Evolutionary conservation across 1,284 basidiomycete species (phyloP).

Genomic region (Golubevia sp.): DNA sequence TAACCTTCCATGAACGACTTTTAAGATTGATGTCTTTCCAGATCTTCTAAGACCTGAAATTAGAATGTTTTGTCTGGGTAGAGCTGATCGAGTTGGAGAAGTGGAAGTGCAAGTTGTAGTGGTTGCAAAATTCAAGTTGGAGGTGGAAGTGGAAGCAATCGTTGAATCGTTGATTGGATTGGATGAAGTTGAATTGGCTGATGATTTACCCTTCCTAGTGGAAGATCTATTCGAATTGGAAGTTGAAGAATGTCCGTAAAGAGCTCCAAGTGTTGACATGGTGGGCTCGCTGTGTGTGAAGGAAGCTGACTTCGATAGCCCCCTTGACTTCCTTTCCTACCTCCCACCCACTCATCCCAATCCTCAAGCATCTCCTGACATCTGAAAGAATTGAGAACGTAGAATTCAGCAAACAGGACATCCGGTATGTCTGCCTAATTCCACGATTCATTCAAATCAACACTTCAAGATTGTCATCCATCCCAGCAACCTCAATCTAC

Average conservation of each 20-base stretch:
- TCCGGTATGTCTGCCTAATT: too few relatives aligned
- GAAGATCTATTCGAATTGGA: background rate
- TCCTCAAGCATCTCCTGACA: too few relatives aligned
- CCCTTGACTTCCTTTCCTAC: too few relatives aligned
- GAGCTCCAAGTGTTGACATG: slow-evolving; percentile 11
- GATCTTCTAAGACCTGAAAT: slow-evolving; percentile 16
- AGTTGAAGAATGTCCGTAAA: slow-evolving; percentile 12
- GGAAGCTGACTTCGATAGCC: too few relatives aligned
- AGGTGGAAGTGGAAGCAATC: slow-evolving; percentile 14
- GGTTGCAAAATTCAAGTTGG: background rate
- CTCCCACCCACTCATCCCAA: too few relatives aligned
- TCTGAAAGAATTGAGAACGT: too few relatives aligned
- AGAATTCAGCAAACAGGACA: too few relatives aligned
- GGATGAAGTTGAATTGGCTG: background rate
- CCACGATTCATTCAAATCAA: too few relatives aligned
- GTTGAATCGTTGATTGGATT: slow-evolving; percentile 12
- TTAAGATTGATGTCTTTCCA: slow-evolving; percentile 47
- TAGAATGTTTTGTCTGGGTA: background rate
- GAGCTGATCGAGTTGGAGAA: background rate
- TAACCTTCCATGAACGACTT: slow-evolving; percentile 44
- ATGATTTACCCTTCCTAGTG: background rate
- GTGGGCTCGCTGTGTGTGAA: too few relatives aligned
- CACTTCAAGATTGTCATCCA: too few relatives aligned
- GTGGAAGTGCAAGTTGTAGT: background rate
- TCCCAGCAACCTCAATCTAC: too few relatives aligned